phyloP scores from a whole-genome alignment of 352 stramenopile genomes.

The Pythium volutum region DNA sequence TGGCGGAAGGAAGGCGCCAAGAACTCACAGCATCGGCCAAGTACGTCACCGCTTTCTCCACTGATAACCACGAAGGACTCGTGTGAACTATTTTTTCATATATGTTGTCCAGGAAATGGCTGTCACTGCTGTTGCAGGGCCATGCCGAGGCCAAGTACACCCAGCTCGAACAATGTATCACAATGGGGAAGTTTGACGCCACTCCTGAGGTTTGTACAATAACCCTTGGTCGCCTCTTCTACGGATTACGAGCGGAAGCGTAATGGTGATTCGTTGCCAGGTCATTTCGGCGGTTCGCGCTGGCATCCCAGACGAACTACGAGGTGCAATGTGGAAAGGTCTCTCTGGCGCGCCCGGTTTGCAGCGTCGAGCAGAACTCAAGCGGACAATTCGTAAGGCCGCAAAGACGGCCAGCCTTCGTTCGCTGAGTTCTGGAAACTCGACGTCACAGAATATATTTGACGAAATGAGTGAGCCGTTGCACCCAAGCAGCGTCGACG shows the following conservation, averaged over 20 bases:
- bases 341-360: slow-evolving; percentile 64
- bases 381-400: slow-evolving; percentile 43
- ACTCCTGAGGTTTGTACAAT: slow-evolving; percentile 60
- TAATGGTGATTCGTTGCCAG: slow-evolving; percentile 22
- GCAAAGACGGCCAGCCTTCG: slow-evolving; percentile 50
- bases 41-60: slow-evolving; percentile 17
- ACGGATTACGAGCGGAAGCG: too few relatives aligned
- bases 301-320: slow-evolving; percentile 74
- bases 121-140: slow-evolving; percentile 64
- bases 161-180: slow-evolving; percentile 75
- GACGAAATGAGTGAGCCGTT: slow-evolving; percentile 47
- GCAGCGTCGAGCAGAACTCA: slow-evolving; percentile 57
- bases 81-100: background rate
- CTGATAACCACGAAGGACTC: background rate
- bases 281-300: slow-evolving; percentile 72
- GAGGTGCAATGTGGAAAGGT: slow-evolving; percentile 69
- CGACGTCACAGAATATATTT: slow-evolving; percentile 27
- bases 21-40: slow-evolving; percentile 66
- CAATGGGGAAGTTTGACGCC: slow-evolving; percentile 50
- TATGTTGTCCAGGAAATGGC: slow-evolving; percentile 48
- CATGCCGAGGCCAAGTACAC: slow-evolving; percentile 83
- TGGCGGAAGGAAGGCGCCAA: slow-evolving; percentile 22
- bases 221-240: too few relatives aligned
- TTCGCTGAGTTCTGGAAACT: slow-evolving; percentile 5
- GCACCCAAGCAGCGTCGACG: slow-evolving; percentile 35